Evolutionary conservation across 2,329 filamentous ascomycete species (phyloP).

Genomic region (Coniosporium tulheliwenetii): DNA sequence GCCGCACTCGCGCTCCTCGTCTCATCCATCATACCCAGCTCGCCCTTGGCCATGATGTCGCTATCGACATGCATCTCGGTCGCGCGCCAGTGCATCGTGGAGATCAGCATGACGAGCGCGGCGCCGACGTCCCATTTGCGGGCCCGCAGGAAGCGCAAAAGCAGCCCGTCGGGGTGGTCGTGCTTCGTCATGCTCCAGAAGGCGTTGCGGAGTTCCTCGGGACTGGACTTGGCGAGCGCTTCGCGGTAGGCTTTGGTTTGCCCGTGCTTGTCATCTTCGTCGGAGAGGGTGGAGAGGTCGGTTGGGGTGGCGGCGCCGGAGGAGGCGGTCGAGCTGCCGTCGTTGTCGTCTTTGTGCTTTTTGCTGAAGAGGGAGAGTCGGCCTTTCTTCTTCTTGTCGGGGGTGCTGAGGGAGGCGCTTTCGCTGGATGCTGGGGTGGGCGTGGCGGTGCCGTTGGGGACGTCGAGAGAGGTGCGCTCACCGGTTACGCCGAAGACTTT

Average conservation of each 20-base stretch:
- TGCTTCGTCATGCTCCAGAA: constrained; percentile 95
- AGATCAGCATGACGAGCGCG: constrained; percentile 84
- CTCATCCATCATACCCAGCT: constrained; percentile 48
- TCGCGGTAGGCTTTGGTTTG: constrained; percentile 76
- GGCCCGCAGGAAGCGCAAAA: constrained; percentile 73
- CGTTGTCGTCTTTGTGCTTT: constrained; percentile 32
- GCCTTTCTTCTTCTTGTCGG: constrained; percentile 56
- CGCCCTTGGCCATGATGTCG: constrained; percentile 67
- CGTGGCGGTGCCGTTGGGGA: constrained; percentile 7
- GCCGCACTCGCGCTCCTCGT: constrained; percentile 42
- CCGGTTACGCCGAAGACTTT: constrained; percentile 52
- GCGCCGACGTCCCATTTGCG: constrained; percentile 92
- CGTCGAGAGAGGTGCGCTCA: constrained; percentile 3
- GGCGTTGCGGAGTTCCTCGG: constrained; percentile 62
- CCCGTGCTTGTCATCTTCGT: constrained; percentile 79
- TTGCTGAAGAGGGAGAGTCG: constrained; percentile 54
- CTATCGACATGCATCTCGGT: constrained; percentile 77
- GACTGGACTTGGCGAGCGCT: constrained; percentile 58
- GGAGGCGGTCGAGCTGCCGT: constrained; percentile 3
- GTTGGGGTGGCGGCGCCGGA: constrained; percentile 11
- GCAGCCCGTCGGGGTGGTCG: constrained; percentile 76
- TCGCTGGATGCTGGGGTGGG: constrained; percentile 5
- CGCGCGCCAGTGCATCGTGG: constrained; percentile 82
- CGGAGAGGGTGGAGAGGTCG: constrained; percentile 21
- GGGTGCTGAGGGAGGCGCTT: constrained; percentile 3